Base-by-base conservation (phyloP, 2,329 filamentous ascomycete genomes). In the Neophaeococcomyces aloes region DNA sequence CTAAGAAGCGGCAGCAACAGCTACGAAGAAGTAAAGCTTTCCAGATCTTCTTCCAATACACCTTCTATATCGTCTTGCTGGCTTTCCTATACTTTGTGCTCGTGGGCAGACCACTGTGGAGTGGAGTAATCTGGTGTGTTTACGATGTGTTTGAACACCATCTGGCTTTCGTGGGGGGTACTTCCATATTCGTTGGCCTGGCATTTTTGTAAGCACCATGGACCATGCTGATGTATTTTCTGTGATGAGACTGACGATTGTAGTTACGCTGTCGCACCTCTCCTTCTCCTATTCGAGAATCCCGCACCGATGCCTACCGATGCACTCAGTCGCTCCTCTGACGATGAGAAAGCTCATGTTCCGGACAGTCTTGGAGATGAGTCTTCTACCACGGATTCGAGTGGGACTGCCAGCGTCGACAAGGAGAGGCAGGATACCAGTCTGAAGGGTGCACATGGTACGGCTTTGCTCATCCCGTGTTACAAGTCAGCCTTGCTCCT, bases 381-480 rank as follows among this genome's bases (percentile, higher is more conserved):
- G 6, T 7, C 6, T 19, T 37, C 18, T 17, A 17, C 6, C 7
- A 11, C 14, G 6, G 15, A 14, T 4, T 19, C n/a, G n/a, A 14
- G 11, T 8, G 6, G 10, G 18, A 19, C 13, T 19, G 7, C 19
- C 23, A 11, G 7, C 34, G n/a, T 6, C 6, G 7, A 8, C n/a
- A n/a, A n/a, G n/a, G n/a, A n/a, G 18, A 33, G n/a, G 6, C 6
- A 33, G n/a, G 13, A 7, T 33, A 15, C n/a, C 7, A 5, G 13
- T n/a, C 31, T 5, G 31, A 33, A 33, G 31, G 6, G 13, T 6
- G 31, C 31, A 13, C 5, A 14, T 18, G 37, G 29, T 31, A 68
- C 64, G 1, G 65, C 65, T 0, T 56, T 69, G 1, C 51, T 70
- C 11, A 70, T 71, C n/a, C 68, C 68, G 10, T 70, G 67, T 50